Base-by-base conservation (phyloP, 2,329 filamentous ascomycete species). In the Apiospora arundinis region DNA sequence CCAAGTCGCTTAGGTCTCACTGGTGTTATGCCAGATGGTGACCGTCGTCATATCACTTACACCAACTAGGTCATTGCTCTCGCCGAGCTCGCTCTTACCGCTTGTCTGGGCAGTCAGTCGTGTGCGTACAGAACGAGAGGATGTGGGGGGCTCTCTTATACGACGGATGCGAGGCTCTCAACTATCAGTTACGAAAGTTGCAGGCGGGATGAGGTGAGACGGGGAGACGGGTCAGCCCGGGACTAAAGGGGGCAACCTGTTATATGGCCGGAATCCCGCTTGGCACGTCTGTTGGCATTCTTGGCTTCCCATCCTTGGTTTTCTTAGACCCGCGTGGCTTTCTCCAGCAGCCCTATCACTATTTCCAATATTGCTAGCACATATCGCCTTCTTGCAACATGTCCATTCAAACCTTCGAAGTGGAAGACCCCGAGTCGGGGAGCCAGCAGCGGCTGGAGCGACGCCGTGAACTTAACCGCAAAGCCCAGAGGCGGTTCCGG, bases 131-230 rank as follows among this genome's bases (percentile, higher is more conserved):
- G 32, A 16, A 14, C 32, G 18, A n/a, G 56, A 63, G 56, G 32
- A 63, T 40, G 56, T 40, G 56, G 56, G 56, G 49, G 56, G 32
- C 12, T 63, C 21, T 63, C 1, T 14, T 40, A 40, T 40, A 63
- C 32, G 28, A 8, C 18, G 14, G 12, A 11, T n/a, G 56, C 18
- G n/a, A 40, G 21, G 56, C 28, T 40, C n/a, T 40, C 16, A 40
- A 32, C 56, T 63, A 21, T 32, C 21, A 40, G 18, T 40, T 63
- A 63, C 56, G 56, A 40, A 32, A 12, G 21, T n/a, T 14, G 56
- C 56, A 63, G 28, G 12, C 56, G 56, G 56, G 32, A n/a, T 63
- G 32, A 63, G 28, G 56, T 63, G 56, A 63, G 56, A 63, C 52
- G 52, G 42, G 42, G 42, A 45, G 42, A 45, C 56, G 56, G 56